Evolutionary conservation across 2,329 filamentous ascomycete genomes (phyloP), one percentile per base, ranked within the genome.

Genomic region (Colletotrichum cordylinicola): DNA sequence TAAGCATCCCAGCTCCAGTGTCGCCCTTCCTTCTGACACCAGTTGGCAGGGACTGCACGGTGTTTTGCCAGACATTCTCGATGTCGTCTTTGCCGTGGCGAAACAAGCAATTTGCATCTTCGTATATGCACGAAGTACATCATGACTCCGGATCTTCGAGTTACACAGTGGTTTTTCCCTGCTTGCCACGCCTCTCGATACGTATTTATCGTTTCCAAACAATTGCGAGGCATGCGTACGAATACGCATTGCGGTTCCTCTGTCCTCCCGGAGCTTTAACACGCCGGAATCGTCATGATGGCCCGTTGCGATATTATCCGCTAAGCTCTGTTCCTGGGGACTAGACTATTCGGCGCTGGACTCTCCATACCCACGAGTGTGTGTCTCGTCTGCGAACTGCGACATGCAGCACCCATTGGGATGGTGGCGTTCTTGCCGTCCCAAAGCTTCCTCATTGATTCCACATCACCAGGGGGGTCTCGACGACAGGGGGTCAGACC

Each of bases 331-430:
- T 39, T 48, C 21, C 56, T 61, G 39, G 61, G 21, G 9, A 58
- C 21, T 31, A 67, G 31, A 43, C 69, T 73, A 61, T 21, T 24
- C 48, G 35, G 48, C 9, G 31, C 33, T 64, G 62, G 71, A 43
- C 56, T 65, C 48, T 58, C 69, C 27, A 43, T 69, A 18, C 43
- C 70, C 58, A 69, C 24, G 64, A 58, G 64, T 37, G 31, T 65
- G 70, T 69, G 70, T 73, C 70, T 75, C 64, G 48, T 52, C 29
- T 29, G 27, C 55, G 56, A 73, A 58, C 70, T 76, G 70, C 74
- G 74, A 74, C 74, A 76, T 73, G 58, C 64, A 73, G 74, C 65
- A 65, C 8, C 58, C 64, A 52, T 58, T 48, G 27, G 33, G 29
- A 37, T 35, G 66, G 71, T 76, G 74, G 60, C 64, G 64, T 62